Evolutionary conservation across 176 grass and related monocot species (phyloP).

Genomic region (Aegilops sharonensis): DNA sequence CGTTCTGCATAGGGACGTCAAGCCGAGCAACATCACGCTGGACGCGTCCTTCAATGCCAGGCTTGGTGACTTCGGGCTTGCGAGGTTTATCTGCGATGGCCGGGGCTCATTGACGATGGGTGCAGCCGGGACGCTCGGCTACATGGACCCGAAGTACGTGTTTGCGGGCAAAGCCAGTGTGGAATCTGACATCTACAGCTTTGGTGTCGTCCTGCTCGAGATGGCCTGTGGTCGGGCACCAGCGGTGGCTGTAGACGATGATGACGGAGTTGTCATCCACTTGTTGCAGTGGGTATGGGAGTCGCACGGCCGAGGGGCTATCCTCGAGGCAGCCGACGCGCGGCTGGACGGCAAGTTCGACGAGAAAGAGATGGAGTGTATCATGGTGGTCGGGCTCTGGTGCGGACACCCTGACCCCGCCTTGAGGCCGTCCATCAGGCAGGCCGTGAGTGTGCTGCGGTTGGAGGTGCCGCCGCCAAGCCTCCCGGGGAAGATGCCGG

Average conservation of each 20-base stretch:
- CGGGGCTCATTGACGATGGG: neutral
- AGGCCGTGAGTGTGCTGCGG: neutral
- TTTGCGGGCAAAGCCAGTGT: neutral
- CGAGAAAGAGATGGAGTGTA: neutral
- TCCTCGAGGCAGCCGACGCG: neutral
- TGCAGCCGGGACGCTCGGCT: neutral
- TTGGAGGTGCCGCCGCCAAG: neutral
- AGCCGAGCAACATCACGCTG: conserved; percentile 17
- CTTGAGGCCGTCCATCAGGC: neutral
- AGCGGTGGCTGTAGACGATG: neutral
- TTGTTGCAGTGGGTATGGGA: neutral
- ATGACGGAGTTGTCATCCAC: neutral
- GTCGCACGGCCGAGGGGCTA: neutral
- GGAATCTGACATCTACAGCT: neutral
- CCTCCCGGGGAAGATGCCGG: neutral
- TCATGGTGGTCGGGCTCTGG: neutral
- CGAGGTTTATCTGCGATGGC: neutral
- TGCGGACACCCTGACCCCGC: neutral
- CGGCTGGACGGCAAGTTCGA: neutral
- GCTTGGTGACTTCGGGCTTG: conserved; percentile 19
- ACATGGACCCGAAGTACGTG: neutral
- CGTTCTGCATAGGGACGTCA: neutral
- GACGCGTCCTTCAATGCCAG: neutral
- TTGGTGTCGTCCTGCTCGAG: neutral
- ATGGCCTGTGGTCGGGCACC: neutral